Evolutionary conservation across 1,139 yeast genomes (phyloP).

Genomic region (Yamadazyma atlantica): DNA sequence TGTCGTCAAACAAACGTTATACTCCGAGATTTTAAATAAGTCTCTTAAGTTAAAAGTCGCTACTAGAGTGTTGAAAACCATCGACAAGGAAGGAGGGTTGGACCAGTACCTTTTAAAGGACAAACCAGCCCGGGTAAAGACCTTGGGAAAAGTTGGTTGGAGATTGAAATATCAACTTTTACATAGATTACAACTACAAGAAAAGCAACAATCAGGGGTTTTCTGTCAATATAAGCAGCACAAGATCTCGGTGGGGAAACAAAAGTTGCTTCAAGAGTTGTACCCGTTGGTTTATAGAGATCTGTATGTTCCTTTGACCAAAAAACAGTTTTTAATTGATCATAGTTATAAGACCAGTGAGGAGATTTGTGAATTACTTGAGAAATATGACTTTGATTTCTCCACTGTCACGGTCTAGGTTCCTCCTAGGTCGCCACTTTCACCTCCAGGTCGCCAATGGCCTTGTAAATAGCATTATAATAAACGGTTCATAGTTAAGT

Average conservation of each 20-base stretch:
- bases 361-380: conserved; percentile 43
- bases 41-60: conserved; percentile 60
- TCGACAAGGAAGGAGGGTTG: conserved; percentile 90
- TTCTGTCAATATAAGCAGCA: conserved; percentile 49
- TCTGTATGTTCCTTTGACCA: conserved; percentile 44
- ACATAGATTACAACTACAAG: conserved; percentile 26
- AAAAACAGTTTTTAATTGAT: conserved; percentile 27
- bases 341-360: conserved; percentile 40
- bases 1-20: conserved; percentile 67
- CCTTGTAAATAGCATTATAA: too few species aligned
- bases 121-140: conserved; percentile 85
- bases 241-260: conserved; percentile 59
- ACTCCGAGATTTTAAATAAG: conserved; percentile 77
- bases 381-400: conserved; percentile 35
- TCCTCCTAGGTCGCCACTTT: too few species aligned
- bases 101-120: conserved; percentile 86
- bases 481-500: too few species aligned
- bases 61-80: conserved; percentile 81
- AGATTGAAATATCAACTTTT: conserved; percentile 74
- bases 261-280: conserved; percentile 55
- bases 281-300: conserved; percentile 52
- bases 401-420: too few species aligned
- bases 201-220: conserved; percentile 22
- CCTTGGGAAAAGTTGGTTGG: conserved; percentile 93
- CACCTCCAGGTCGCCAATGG: too few species aligned